Evolutionary conservation across 345 rosid species (phyloP).

Genomic region (Mangifera indica): DNA sequence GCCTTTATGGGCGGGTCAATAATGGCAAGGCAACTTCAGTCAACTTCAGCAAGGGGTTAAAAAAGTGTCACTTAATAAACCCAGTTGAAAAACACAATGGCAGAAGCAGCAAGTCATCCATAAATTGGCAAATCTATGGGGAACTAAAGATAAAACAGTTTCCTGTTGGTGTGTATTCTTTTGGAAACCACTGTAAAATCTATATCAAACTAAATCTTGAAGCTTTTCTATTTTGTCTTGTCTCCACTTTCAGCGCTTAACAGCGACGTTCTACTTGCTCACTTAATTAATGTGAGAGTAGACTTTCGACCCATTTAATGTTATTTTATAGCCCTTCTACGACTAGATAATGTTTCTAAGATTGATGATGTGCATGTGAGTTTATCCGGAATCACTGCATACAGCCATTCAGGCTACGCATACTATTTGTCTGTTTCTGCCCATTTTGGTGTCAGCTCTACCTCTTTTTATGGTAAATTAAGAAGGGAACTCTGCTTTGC

Average conservation of each 20-base stretch:
- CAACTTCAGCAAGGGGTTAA: too few species aligned
- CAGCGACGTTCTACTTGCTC: conserved; percentile 17
- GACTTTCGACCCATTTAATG: conserved; percentile 10
- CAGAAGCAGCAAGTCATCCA: too few species aligned
- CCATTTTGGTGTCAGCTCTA: neutral
- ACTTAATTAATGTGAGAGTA: neutral
- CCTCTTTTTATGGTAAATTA: neutral
- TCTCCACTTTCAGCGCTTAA: conserved; percentile 1
- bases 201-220: neutral
- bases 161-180: neutral
- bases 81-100: too few species aligned
- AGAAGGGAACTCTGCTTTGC: neutral
- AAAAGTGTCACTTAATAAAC: too few species aligned
- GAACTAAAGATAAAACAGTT: neutral
- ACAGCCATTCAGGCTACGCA: neutral
- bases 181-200: neutral
- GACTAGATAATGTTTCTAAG: conserved; percentile 14
- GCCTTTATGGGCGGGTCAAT: neutral
- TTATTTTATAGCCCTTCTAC: neutral
- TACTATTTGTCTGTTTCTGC: conserved; percentile 21
- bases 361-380: conserved; percentile 12
- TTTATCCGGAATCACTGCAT: conserved; percentile 11
- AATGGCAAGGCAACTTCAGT: neutral
- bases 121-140: neutral
- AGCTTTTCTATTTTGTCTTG: neutral